Evolutionary conservation across 192 early-diverging fungal genomes (phyloP).

Genomic region (Coemansia sp.): DNA sequence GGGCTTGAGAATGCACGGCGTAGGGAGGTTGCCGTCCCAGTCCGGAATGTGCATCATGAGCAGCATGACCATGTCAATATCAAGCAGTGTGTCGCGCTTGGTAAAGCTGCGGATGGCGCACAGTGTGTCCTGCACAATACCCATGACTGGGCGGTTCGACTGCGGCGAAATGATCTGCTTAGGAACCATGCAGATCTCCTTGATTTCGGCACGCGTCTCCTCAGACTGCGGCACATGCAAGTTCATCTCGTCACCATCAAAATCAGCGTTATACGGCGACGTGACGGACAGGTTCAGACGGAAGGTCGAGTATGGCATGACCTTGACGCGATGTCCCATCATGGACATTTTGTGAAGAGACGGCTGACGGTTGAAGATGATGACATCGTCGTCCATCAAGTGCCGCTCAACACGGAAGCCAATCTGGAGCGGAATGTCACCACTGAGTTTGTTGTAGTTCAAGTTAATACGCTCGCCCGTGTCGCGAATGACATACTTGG

Average conservation of each 20-base stretch:
- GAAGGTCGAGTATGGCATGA: constrained; percentile 99
- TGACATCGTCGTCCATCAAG: constrained; percentile 89
- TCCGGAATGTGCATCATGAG: constrained; percentile 93
- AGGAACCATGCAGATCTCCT: constrained; percentile 97
- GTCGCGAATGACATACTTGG: constrained; percentile 94
- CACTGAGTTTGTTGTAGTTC: constrained; percentile 76
- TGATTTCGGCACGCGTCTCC: constrained; percentile 92
- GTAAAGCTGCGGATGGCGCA: constrained; percentile 96
- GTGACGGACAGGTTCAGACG: constrained; percentile 96
- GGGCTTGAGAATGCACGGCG: constrained; percentile 93
- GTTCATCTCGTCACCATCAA: constrained; percentile 99
- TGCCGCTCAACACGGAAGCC: constrained; percentile 96
- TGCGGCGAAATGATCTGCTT: constrained; percentile 96
- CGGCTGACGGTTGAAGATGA: constrained; percentile 99
- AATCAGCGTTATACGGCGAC: constrained; percentile 98
- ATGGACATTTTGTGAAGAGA: constrained; percentile 99
- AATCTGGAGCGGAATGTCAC: constrained; percentile 80
- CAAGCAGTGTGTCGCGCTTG: constrained; percentile 85
- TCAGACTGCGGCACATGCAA: constrained; percentile 97
- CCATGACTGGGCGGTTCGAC: constrained; percentile 98
- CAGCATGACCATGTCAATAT: constrained; percentile 90
- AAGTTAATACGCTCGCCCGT: constrained; percentile 92
- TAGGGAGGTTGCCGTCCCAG: constrained; percentile 93
- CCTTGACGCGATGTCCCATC: constrained; percentile 97
- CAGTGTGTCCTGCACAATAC: constrained; percentile 98